phyloP scores from a whole-genome alignment of 768 basidiomycete species.

The Russula emetica region DNA sequence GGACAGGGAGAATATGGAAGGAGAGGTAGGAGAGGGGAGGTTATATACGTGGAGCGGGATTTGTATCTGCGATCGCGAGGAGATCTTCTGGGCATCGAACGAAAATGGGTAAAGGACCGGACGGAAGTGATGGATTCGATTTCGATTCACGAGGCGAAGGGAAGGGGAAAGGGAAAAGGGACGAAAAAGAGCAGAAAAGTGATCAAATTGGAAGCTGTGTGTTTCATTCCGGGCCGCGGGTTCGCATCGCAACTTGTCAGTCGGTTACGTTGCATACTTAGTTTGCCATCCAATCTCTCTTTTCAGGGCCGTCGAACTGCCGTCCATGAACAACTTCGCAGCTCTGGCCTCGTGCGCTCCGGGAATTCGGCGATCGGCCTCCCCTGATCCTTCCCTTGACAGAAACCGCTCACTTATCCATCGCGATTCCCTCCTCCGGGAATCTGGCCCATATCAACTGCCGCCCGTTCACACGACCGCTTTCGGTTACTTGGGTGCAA shows the following conservation, averaged over 20 bases:
- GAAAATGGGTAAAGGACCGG: slow-evolving; percentile 22
- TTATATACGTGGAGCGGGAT: slow-evolving; percentile 26
- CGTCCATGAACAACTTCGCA: slow-evolving; percentile 10
- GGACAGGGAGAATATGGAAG: slow-evolving; percentile 6
- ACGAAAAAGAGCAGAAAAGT: slow-evolving; percentile 9
- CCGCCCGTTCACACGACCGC: slow-evolving; percentile 26
- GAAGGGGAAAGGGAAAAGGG: slow-evolving; percentile 3
- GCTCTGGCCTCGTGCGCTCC: slow-evolving; percentile 19
- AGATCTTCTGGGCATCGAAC: slow-evolving; percentile 21
- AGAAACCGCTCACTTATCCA: slow-evolving; percentile 24
- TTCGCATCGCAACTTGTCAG: slow-evolving; percentile 11
- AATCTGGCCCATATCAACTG: slow-evolving; percentile 1
- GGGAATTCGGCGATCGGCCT: slow-evolving; percentile 7
- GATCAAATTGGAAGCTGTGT: slow-evolving; percentile 26
- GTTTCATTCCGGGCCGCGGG: slow-evolving; percentile 26
- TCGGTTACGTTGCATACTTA: slow-evolving; percentile 15
- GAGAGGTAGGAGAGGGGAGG: background rate
- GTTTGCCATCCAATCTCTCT: background rate
- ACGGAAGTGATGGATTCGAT: slow-evolving; percentile 26
- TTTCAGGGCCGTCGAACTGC: slow-evolving; percentile 22
- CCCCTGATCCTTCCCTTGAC: slow-evolving; percentile 27
- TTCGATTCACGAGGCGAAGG: slow-evolving; percentile 15
- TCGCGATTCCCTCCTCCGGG: background rate
- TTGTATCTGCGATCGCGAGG: slow-evolving; percentile 19
- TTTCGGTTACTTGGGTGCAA: slow-evolving; percentile 21